phyloP scores from a whole-genome alignment of 371 early-diverging fungal species.

The Mycotypha africana region DNA sequence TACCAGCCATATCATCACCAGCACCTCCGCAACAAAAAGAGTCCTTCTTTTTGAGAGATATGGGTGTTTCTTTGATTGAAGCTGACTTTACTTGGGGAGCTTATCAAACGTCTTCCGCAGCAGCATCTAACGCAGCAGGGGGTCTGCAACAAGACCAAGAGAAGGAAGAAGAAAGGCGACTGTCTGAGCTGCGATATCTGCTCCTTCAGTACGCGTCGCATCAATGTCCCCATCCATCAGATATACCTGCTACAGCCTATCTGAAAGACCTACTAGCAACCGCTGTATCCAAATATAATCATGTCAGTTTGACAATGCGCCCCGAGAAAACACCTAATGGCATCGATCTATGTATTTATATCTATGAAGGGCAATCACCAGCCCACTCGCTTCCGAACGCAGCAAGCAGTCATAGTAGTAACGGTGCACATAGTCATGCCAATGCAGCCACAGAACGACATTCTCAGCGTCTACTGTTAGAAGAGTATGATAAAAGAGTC shows the following conservation, averaged over 20 bases:
- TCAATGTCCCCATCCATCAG: slow-evolving; percentile 20
- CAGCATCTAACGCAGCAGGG: too few relatives aligned
- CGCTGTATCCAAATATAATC: slow-evolving; percentile 9
- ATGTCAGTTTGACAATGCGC: too few relatives aligned
- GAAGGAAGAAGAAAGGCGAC: too few relatives aligned
- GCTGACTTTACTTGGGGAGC: slow-evolving; percentile 41
- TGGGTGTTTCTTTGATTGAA: slow-evolving; percentile 41
- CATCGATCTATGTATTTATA: slow-evolving; percentile 41
- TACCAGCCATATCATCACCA: background rate
- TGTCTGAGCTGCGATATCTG: slow-evolving; percentile 11
- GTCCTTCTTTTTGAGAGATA: slow-evolving; percentile 33
- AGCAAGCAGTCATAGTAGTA: too few relatives aligned
- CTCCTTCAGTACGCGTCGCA: slow-evolving; percentile 24
- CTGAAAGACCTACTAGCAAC: background rate
- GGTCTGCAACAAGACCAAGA: too few relatives aligned
- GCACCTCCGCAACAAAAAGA: slow-evolving; percentile 18
- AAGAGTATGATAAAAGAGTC: slow-evolving; percentile 6
- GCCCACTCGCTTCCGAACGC: too few relatives aligned
- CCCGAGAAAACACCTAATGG: slow-evolving; percentile 39
- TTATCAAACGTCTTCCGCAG: too few relatives aligned
- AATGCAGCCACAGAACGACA: too few relatives aligned
- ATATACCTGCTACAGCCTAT: slow-evolving; percentile 9
- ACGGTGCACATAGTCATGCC: too few relatives aligned
- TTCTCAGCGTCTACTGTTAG: too few relatives aligned
- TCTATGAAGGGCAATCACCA: slow-evolving; percentile 29